Base-by-base conservation (phyloP, 768 basidiomycete genomes). In the Suillus occidentalis region DNA sequence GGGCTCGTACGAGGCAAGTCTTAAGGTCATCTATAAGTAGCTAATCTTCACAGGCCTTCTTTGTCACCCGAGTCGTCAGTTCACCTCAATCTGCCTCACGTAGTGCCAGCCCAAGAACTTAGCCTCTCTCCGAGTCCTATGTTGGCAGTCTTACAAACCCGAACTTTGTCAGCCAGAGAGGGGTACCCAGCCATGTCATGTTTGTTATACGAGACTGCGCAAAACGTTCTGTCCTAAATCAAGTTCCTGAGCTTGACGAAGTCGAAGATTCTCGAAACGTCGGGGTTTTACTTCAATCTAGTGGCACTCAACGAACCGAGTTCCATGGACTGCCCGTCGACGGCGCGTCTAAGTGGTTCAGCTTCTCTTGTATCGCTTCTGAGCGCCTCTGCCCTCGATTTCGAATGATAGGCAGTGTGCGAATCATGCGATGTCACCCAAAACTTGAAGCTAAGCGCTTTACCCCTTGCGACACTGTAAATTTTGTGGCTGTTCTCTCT, bases 31-130 rank as follows among this genome's bases (percentile, higher is more conserved):
- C 34, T 62, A 39, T 62, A 60, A 62, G 55, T 62, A 60, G 12
- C 50, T 31, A 14, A 62, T 59, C 14, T 60, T 62, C 50, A 37
- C 56, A 62, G 56, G 55, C 25, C 34, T 36, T 55, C 53, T 20
- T 55, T n/a, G 18, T 6, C 52, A 34, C 34, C 22, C 18, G 5
- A 47, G n/a, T 22, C 31, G 10, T 34, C 53, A n/a, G 6, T 34
- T 31, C 34, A 36, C 34, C 20, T 53, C 52, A 18, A 53, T 2
- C 53, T 6, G 12, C 34, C 13, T 20, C 31, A 2, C 6, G 10
- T 6, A 14, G 20, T 55, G 4, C 16, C 10, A 5, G 31, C 53
- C 6, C 31, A 31, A 31, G 18, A 31, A 31, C 31, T 31, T 31
- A 3, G 3, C 28, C 28, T 52, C 8, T 53, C 31, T 28, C n/a